Percentiles rank a stretch among this genome's conserved stretches.
These are phyloP conservation scores for Cryptosporidium xiaoi DNA, from an alignment of 169 alveolate species.

Conservation along the genomic window DNA sequence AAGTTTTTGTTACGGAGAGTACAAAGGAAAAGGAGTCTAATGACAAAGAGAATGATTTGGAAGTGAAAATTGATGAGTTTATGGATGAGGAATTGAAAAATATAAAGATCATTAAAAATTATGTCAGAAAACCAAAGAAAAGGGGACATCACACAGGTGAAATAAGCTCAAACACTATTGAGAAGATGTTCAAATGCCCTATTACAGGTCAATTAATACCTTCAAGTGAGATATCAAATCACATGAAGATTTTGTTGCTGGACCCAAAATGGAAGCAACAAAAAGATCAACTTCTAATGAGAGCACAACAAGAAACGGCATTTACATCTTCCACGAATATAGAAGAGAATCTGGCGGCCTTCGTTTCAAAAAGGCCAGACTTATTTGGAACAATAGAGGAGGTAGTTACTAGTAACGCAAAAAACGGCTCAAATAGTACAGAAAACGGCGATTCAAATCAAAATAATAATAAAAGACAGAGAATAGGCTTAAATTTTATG, in stretches of 20 bases:
- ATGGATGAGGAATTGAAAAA: slow-evolving; percentile 84
- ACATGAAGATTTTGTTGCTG: slow-evolving; percentile 91
- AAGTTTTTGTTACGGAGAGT: slow-evolving; percentile 68
- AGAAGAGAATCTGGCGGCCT: slow-evolving; percentile 87
- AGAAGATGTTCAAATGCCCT: slow-evolving; percentile 92
- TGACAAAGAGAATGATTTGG: neutral
- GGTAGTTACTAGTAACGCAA: slow-evolving; percentile 75
- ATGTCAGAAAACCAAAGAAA: slow-evolving; percentile 81
- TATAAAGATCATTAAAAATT: slow-evolving; percentile 85
- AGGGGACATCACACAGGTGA: slow-evolving; percentile 76
- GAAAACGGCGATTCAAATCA: neutral
- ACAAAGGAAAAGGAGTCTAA: slow-evolving; percentile 64
- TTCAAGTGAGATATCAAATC: slow-evolving; percentile 92
- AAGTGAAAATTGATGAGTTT: slow-evolving; percentile 25
- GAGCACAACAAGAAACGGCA: slow-evolving; percentile 89
- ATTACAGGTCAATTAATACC: slow-evolving; percentile 93
- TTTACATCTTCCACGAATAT: slow-evolving; percentile 88
- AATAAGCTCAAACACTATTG: slow-evolving; percentile 59
- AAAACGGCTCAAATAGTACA: neutral
- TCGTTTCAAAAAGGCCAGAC: slow-evolving; percentile 91
- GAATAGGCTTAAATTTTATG: neutral
- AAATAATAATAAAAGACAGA: neutral
- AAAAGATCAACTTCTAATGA: slow-evolving; percentile 86
- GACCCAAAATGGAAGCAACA: slow-evolving; percentile 97
- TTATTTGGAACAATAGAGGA: slow-evolving; percentile 92